A percentile compares a stretch with the other conserved stretches of the same genome.
Evolutionary conservation across 176 grass and related monocot genomes (phyloP).

Genomic region (Olyra latifolia): DNA sequence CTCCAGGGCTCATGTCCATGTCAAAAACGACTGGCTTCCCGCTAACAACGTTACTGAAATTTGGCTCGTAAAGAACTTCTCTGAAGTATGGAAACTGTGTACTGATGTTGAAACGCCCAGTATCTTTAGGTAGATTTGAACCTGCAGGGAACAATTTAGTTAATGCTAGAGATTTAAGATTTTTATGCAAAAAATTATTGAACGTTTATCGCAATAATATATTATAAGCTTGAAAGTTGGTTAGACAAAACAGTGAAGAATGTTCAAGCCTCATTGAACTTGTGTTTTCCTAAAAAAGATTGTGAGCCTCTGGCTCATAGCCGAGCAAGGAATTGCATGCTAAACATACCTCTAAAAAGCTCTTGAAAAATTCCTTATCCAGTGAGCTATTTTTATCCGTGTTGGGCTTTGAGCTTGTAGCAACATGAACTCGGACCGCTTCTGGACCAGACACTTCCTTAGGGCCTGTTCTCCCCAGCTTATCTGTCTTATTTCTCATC

Average conservation of each 20-base stretch:
- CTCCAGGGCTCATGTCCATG: slow-evolving; percentile 97
- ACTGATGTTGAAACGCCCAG: slow-evolving; percentile 66
- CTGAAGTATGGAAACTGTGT: slow-evolving; percentile 78
- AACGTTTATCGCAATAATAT: not conserved
- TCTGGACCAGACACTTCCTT: slow-evolving; percentile 59
- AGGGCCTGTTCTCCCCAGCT: too few species aligned
- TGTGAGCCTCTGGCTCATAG: not conserved
- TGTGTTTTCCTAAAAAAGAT: not conserved
- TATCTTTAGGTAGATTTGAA: slow-evolving; percentile 45
- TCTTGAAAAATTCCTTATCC: slow-evolving; percentile 59
- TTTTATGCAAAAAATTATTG: not conserved
- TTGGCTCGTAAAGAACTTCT: slow-evolving; percentile 59
- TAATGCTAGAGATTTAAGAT: not conserved
- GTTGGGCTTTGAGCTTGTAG: slow-evolving; percentile 66
- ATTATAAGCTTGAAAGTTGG: not conserved
- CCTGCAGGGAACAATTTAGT: slow-evolving; percentile 43
- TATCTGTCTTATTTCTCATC: too few species aligned
- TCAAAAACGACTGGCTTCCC: slow-evolving; percentile 75
- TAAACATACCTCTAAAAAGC: slow-evolving; percentile 61
- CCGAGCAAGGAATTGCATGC: not conserved
- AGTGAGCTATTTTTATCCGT: slow-evolving; percentile 46
- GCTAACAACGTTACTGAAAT: slow-evolving; percentile 40
- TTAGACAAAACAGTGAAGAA: not conserved
- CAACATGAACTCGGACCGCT: slow-evolving; percentile 55
- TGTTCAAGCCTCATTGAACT: not conserved